A percentile compares a stretch with the other conserved stretches of the same genome.
Evolutionary conservation across 495 filamentous ascomycete species (phyloP).

Genomic region (Opeltia flavorubescens): DNA sequence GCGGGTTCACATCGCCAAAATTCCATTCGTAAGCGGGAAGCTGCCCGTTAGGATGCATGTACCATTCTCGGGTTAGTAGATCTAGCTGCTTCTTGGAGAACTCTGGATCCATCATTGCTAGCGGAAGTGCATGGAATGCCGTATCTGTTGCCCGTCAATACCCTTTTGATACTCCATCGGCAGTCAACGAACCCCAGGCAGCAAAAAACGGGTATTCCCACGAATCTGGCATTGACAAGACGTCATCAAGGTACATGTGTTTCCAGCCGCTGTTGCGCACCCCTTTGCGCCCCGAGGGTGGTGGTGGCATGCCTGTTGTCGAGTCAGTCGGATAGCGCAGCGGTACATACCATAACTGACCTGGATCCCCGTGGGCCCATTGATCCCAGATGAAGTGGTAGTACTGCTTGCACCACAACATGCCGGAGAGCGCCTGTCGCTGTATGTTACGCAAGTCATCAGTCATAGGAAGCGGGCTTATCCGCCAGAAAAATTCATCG

Average conservation of each 20-base stretch:
- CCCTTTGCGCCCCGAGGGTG: constrained; percentile 63
- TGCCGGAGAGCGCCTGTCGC: constrained; percentile 81
- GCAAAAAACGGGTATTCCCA: constrained; percentile 99
- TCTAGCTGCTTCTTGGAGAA: constrained; percentile 97
- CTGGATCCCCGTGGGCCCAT: constrained; percentile 74
- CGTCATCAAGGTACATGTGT: constrained; percentile 85
- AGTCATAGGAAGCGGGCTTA: constrained; percentile 86
- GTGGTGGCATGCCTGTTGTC: constrained; percentile 47
- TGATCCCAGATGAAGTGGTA: constrained; percentile 96
- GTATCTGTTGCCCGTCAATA: constrained; percentile 37
- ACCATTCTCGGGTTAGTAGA: constrained; percentile 91
- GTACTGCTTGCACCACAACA: constrained; percentile 97
- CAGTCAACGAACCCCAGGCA: constrained; percentile 46
- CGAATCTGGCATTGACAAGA: constrained; percentile 92
- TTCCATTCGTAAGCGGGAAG: constrained; percentile 93
- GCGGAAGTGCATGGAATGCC: constrained; percentile 87
- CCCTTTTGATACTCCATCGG: no score
- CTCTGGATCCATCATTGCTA: constrained; percentile 94
- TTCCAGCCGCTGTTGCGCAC: constrained; percentile 84
- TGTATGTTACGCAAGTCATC: constrained; percentile 94
- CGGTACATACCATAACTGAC: background rate
- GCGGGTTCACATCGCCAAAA: constrained; percentile 92
- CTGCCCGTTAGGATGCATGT: constrained; percentile 97
- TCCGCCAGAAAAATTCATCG: constrained; percentile 87
- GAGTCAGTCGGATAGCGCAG: constrained; percentile 17